A percentile compares a stretch with the other conserved stretches of the same genome.
These are phyloP conservation scores for Begonia fuchsioides DNA, from an alignment of 306 rosid genomes.

Conservation along the genomic window DNA sequence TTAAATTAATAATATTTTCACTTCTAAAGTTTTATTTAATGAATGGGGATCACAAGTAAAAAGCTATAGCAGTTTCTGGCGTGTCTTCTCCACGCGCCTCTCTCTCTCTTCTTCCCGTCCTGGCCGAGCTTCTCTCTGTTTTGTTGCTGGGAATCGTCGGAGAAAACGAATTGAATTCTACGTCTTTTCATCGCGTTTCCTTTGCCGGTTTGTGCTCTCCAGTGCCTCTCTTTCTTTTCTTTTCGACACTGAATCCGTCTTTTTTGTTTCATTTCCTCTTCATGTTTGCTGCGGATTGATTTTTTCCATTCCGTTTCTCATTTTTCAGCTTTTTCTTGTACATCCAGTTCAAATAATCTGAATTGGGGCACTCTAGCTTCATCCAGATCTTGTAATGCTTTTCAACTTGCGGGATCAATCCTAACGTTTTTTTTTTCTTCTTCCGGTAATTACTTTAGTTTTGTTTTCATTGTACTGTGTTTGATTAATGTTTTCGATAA, in stretches of 20 bases:
- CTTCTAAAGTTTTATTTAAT: too few species aligned
- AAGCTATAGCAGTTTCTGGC: too few species aligned
- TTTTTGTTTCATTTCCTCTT: not conserved
- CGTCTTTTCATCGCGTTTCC: too few species aligned
- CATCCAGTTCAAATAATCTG: not conserved
- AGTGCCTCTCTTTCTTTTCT: not conserved
- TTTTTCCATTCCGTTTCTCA: not conserved
- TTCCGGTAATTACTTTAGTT: not conserved
- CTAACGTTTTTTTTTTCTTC: slow-evolving; percentile 1
- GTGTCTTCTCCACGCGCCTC: not conserved
- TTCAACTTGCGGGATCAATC: not conserved
- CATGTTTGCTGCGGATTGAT: not conserved
- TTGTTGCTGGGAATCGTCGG: not conserved
- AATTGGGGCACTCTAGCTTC: not conserved
- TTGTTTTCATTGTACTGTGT: not conserved
- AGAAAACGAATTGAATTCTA: not conserved
- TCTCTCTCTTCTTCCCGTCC: not conserved
- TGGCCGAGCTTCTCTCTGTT: not conserved
- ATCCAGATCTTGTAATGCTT: slow-evolving; percentile 7
- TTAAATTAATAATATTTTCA: too few species aligned
- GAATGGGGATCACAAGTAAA: too few species aligned
- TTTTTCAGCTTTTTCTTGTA: not conserved
- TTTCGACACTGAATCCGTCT: not conserved
- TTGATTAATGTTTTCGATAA: not conserved
- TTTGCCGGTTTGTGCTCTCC: too few species aligned